These are phyloP conservation scores for Cryptococcus maquisensis DNA, from an alignment of 1,284 basidiomycete genomes.

Conservation along the genomic window DNA sequence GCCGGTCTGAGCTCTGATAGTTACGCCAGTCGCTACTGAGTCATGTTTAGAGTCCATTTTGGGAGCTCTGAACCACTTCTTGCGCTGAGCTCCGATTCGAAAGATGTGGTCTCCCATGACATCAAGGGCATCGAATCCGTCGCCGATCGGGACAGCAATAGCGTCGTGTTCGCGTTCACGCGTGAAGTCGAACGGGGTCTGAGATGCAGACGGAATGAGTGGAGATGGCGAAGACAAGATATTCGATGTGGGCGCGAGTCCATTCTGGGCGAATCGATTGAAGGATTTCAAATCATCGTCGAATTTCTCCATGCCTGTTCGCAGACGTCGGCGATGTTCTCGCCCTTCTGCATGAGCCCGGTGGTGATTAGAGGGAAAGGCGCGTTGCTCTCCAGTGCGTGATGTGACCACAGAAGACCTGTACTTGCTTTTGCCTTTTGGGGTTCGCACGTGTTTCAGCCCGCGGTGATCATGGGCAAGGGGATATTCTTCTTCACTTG, in stretches of 20 bases:
- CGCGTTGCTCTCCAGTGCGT: slow-evolving; percentile 10
- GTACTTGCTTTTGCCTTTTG: not conserved
- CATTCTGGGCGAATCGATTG: slow-evolving; percentile 32
- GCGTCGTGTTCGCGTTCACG: slow-evolving; percentile 5
- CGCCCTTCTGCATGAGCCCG: slow-evolving; percentile 4
- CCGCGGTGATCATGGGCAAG: not conserved
- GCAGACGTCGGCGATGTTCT: slow-evolving; percentile 14
- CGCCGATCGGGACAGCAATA: slow-evolving; percentile 28
- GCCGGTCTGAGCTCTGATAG: slow-evolving; percentile 35
- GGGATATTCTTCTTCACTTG: slow-evolving; percentile 13
- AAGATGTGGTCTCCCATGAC: slow-evolving; percentile 44
- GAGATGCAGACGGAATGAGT: slow-evolving; percentile 3
- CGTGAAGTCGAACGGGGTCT: not conserved
- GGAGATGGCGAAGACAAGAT: not conserved
- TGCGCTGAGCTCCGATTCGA: slow-evolving; percentile 33
- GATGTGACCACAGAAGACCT: not conserved
- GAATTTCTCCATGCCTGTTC: slow-evolving; percentile 22
- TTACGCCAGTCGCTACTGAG: slow-evolving; percentile 32
- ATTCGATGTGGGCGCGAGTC: slow-evolving; percentile 8
- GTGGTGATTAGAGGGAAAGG: too few relatives aligned
- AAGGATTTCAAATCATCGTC: slow-evolving; percentile 32
- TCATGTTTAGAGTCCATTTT: slow-evolving; percentile 21
- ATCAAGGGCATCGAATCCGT: slow-evolving; percentile 39
- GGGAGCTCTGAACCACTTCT: slow-evolving; percentile 39
- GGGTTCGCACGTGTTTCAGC: not conserved